phyloP scores from a whole-genome alignment of 805 yeast genomes.

The Kodamaea kakaduensis region DNA sequence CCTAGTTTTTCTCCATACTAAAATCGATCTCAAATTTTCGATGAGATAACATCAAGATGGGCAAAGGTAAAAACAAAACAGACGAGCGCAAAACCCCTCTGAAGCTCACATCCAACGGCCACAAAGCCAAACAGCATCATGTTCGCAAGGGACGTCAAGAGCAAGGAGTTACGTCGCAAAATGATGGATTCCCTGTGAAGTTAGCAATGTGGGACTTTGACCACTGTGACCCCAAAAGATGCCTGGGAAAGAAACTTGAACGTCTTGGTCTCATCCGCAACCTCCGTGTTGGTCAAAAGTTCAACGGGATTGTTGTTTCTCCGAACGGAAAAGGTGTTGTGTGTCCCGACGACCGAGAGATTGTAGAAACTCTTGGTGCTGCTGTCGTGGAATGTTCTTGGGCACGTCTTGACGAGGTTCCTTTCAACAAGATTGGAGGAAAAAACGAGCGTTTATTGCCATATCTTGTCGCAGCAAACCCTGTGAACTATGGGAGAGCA shows the following conservation, averaged over 20 bases:
- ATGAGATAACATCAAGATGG: no score
- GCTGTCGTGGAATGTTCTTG: constrained; percentile 98
- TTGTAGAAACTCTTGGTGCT: constrained; percentile 80
- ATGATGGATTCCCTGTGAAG: constrained; percentile 63
- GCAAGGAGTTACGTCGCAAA: constrained; percentile 24
- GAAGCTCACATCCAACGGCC: constrained; percentile 49
- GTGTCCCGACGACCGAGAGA: constrained; percentile 77
- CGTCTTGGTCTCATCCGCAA: constrained; percentile 78
- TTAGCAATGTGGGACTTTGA: constrained; percentile 99
- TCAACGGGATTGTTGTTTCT: constrained; percentile 83
- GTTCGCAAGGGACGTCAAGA: constrained; percentile 37
- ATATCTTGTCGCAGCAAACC: constrained; percentile 91
- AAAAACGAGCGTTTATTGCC: constrained; percentile 83
- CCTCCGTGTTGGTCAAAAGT: constrained; percentile 88
- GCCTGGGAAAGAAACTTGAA: constrained; percentile 92
- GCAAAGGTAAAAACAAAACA: constrained; percentile 53
- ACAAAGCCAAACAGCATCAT: constrained; percentile 51
- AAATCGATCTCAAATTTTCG: no score
- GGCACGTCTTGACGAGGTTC: constrained; percentile 98
- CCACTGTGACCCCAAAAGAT: constrained; percentile 97
- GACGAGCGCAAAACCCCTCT: constrained; percentile 37
- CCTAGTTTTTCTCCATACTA: no score
- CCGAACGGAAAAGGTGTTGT: constrained; percentile 91
- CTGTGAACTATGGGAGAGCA: constrained; percentile 94
- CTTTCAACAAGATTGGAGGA: constrained; percentile 90